Evolutionary conservation across 1,284 basidiomycete species (phyloP), one percentile per base, ranked within the genome.

Genomic region (Leucoagaricus sp.): DNA sequence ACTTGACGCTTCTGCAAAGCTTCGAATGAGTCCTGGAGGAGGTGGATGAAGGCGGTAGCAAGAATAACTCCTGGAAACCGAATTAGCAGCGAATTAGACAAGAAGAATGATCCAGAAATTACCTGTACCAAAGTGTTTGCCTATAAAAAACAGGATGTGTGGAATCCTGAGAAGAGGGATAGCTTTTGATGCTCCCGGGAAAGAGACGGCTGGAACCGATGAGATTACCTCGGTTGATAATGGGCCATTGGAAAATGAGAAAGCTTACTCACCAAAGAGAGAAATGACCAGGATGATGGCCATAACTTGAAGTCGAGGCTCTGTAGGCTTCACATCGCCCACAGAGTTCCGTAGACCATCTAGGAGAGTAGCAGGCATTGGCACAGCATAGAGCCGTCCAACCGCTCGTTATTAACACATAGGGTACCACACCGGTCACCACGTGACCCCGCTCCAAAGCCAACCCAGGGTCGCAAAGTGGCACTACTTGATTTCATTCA

Each of bases 121-220:
- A 80, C 85, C 87, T 15, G 89, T 92, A 29, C 90, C 89, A 63
- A 91, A 91, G 67, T 92, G 89, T 64, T 91, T 92, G 42, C 87
- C 87, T 26, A 89, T 75, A 69, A 92, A 91, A 67, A 92, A 92
- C 17, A 86, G 63, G 15, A 87, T 73, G 15, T 78, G 77, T 1
- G 87, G 88, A 61, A 90, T 84, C 44, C 78, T 77, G 17, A 90
- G 63, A 55, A 76, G 76, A 1, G 75, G 72, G 5, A 80, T 65
- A 4, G 76, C 76, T 55, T 81, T 82, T 0, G 89, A 87, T 19
- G 89, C 55, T 0, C 81, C 72, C 0, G 89, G 89, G 60, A 91
- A 87, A 0, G 85, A 85, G 0, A 83, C 83, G 7, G 89, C 89
- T 89, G 4, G 3, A 15, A 6, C 12, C 1, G 28, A 8, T 58